phyloP scores from a whole-genome alignment of 495 filamentous ascomycete genomes.

The Podospora australis region DNA sequence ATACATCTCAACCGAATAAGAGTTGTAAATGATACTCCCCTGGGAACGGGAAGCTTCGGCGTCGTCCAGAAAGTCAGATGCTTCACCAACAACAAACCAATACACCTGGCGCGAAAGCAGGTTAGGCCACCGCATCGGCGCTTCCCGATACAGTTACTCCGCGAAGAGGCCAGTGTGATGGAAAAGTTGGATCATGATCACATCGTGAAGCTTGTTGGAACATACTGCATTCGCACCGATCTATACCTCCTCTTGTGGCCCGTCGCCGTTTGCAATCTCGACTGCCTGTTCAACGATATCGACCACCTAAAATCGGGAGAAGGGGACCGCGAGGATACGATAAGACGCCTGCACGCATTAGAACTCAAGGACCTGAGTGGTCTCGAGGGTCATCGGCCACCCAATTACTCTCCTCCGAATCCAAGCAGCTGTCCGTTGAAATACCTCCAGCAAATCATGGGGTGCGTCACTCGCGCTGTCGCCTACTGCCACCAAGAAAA shows the following conservation, averaged over 20 bases:
- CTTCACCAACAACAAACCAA: slow-evolving; percentile 22
- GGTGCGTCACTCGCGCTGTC: slow-evolving; percentile 36
- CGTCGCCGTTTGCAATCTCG: slow-evolving; percentile 36
- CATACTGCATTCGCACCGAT: slow-evolving; percentile 29
- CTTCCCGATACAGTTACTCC: slow-evolving; percentile 23
- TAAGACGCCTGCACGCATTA: slow-evolving; percentile 23
- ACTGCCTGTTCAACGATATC: slow-evolving; percentile 32
- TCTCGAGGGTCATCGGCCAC: slow-evolving; percentile 6
- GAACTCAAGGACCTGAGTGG: slow-evolving; percentile 24
- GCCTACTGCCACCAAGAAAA: slow-evolving; percentile 33
- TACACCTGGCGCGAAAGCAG: slow-evolving; percentile 31
- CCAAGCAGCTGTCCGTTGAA: slow-evolving; percentile 21
- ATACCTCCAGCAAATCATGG: slow-evolving; percentile 28
- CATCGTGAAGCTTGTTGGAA: slow-evolving; percentile 38
- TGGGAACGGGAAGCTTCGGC: slow-evolving; percentile 30
- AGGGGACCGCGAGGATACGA: slow-evolving; percentile 28
- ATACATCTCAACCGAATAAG: slow-evolving; percentile 27
- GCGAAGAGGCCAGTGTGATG: slow-evolving; percentile 39
- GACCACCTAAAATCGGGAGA: slow-evolving; percentile 24
- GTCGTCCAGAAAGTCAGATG: slow-evolving; percentile 31
- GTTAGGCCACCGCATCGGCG: slow-evolving; percentile 17
- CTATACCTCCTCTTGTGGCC: slow-evolving; percentile 39
- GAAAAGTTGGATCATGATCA: slow-evolving; percentile 36
- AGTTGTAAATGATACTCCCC: slow-evolving; percentile 13
- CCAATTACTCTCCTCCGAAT: not conserved